phyloP scores from a whole-genome alignment of 2,329 filamentous ascomycete genomes.

The Aspergillus unguis region DNA sequence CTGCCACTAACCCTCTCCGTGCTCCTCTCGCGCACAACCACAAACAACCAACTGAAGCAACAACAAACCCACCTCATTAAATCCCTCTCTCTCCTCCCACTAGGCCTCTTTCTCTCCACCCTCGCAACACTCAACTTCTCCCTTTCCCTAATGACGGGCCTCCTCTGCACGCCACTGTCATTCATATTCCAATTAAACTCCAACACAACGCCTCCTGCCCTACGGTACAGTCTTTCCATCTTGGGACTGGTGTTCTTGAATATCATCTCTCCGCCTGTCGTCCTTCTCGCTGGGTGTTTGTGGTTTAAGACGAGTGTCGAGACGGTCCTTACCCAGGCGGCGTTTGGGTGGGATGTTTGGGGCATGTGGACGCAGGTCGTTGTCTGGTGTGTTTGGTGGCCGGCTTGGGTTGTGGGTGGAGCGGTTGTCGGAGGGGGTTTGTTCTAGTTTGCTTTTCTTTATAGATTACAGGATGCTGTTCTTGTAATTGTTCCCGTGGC shows the following conservation, averaged over 20 bases:
- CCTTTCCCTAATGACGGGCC: constrained; percentile 77
- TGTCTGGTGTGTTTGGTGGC: constrained; percentile 96
- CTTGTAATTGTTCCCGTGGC: neutral
- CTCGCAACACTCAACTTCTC: constrained; percentile 96
- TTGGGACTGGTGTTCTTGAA: constrained; percentile 54
- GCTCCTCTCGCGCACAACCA: constrained; percentile 47
- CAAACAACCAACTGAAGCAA: constrained; percentile 54
- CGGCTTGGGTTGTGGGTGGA: constrained; percentile 71
- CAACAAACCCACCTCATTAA: constrained; percentile 72
- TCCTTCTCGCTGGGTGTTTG: constrained; percentile 50
- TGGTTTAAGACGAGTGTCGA: constrained; percentile 51
- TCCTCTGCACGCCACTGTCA: constrained; percentile 74
- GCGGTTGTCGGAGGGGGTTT: constrained; percentile 35
- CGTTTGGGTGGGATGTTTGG: constrained; percentile 85
- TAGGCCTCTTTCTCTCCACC: constrained; percentile 87
- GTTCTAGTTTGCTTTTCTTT: constrained; percentile 14
- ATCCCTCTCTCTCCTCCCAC: constrained; percentile 84
- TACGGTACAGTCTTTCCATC: constrained; percentile 27
- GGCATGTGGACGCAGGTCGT: constrained; percentile 85
- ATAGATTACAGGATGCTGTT: neutral
- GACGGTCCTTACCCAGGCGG: constrained; percentile 66
- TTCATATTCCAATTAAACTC: constrained; percentile 52
- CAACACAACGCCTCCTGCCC: constrained; percentile 14
- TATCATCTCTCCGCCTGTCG: constrained; percentile 58
- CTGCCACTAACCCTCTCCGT: constrained; percentile 58